Base-by-base conservation (phyloP, 768 basidiomycete species). In the Paxillus ammoniavirescens region DNA sequence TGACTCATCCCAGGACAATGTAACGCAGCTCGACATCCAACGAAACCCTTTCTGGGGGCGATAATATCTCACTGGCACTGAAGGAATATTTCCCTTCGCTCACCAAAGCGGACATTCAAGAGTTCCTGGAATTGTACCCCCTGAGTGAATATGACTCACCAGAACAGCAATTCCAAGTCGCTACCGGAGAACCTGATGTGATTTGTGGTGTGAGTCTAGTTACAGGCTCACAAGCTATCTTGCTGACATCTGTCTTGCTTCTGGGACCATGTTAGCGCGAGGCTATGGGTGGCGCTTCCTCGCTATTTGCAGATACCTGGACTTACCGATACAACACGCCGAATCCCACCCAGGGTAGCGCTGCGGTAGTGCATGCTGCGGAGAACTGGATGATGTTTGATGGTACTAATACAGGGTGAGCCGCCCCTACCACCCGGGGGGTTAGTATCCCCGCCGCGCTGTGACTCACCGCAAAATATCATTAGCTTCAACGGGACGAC, bases 351-450 rank as follows among this genome's bases (percentile, higher is more conserved):
- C 55, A 57, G 4, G 68, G 68, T 14, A 68, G 69, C 15, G 48
- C 63, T 1, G 68, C 47, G 8, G 78, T 81, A 1, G 65, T 49
- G 2, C 83, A 84, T 56, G 77, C 83, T 7, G 75, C 84, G 1
- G 84, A 83, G 62, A 84, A 86, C 59, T 84, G 80, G 79, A 84
- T 83, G 81, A 81, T 85, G 83, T 84, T 83, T 70, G 64, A 67
- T 18, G 84, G 86, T 1, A 77, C 74, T 2, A 80, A 79, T 53
- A 83, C 83, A 30, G 84, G 84, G 85, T 83, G 60, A 17, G 73
- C 59, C 9, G 23, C 21, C 30, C 33, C 17, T 9, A 30, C 35
- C 10, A 2, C 47, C 36, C 23, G 23, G 38, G 7, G 26, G 47
- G 47, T 5, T 13, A 14, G 21, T 17, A 45, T 30, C 37, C 17